These are phyloP conservation scores for Nematodospora valgi DNA, from an alignment of 805 yeast genomes.

Conservation along the genomic window DNA sequence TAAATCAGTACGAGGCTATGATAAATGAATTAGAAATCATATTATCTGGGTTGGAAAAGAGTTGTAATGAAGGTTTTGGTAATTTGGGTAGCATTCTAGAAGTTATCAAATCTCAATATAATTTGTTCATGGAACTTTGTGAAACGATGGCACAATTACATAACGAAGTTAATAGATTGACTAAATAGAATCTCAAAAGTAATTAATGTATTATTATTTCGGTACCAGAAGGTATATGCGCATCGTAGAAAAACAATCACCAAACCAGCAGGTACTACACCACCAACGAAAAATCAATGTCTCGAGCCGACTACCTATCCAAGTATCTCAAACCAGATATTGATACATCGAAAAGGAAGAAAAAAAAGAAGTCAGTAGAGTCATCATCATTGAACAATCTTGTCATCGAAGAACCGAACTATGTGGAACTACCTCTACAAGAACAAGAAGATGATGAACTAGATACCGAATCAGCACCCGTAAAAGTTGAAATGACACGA, in stretches of 20 bases:
- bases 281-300: slow-evolving; percentile 8
- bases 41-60: slow-evolving; percentile 39
- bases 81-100: slow-evolving; percentile 47
- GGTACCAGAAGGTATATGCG: too few relatives aligned
- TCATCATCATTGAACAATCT: slow-evolving; percentile 4
- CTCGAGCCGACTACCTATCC: slow-evolving; percentile 30
- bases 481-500: slow-evolving; percentile 16
- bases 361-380: slow-evolving; percentile 9
- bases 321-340: slow-evolving; percentile 19
- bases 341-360: slow-evolving; percentile 17
- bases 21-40: slow-evolving; percentile 59
- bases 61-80: slow-evolving; percentile 38
- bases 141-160: slow-evolving; percentile 72
- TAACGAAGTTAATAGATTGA: slow-evolving; percentile 24
- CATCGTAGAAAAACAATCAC: too few relatives aligned
- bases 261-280: too few relatives aligned
- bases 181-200: slow-evolving; percentile 7
- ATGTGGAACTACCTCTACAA: slow-evolving; percentile 7
- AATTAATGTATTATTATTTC: not conserved
- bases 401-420: slow-evolving; percentile 7
- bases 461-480: slow-evolving; percentile 22
- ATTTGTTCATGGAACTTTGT: slow-evolving; percentile 69
- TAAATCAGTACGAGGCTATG: slow-evolving; percentile 58
- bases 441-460: slow-evolving; percentile 9
- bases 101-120: slow-evolving; percentile 65